Evolutionary conservation across 2,329 filamentous ascomycete genomes (phyloP), one percentile per base, ranked within the genome.

Genomic region (Scopulariopsis brevicaulis): DNA sequence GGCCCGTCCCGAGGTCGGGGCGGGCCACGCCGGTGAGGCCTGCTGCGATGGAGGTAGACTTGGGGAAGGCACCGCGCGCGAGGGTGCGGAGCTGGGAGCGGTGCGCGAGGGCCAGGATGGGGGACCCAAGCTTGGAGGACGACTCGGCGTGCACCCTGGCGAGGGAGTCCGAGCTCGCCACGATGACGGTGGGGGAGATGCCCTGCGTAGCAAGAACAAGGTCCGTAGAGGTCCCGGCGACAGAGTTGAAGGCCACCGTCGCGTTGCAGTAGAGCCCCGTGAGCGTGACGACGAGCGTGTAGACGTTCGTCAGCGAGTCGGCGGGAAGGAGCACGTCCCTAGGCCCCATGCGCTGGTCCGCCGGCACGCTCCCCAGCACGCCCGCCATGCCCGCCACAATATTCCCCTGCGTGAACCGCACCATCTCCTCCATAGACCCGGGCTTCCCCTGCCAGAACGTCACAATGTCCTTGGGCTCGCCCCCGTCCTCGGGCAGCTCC

Each of bases 181-280:
- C 84, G 57, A 96, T 76, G 59, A 96, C 80, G 4, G 92, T 96
- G 1, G 93, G 93, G 1, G 87, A 82, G 46, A 95, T 77, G 53
- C 85, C 84, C 60, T 84, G 81, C 24, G 87, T 87, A 24, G 90
- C 90, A 24, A 91, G 73, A 20, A 78, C 75, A 43, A 97, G 78
- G 67, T 94, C 84, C 14, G 87, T 78, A 12, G 82, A 82, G 40
- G 82, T 79, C 7, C 87, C 87, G 18, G 91, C 88, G 28, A 96
- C 91, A 0, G 91, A 94, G 72, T 90, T 97, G 65, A 99, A 80
- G 28, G 91, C 90, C 22, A 99, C 74, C 0, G 90, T 94, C 20
- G 90, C 80, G 68, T 96, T 94, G 24, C 84, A 87, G 72, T 85
- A 96, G 10, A 99, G 80, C 0, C 92, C 91, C 1, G 87, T 84